Evolutionary conservation across 495 filamentous ascomycete species (phyloP).

Genomic region (Polyplosphaeria fusca): DNA sequence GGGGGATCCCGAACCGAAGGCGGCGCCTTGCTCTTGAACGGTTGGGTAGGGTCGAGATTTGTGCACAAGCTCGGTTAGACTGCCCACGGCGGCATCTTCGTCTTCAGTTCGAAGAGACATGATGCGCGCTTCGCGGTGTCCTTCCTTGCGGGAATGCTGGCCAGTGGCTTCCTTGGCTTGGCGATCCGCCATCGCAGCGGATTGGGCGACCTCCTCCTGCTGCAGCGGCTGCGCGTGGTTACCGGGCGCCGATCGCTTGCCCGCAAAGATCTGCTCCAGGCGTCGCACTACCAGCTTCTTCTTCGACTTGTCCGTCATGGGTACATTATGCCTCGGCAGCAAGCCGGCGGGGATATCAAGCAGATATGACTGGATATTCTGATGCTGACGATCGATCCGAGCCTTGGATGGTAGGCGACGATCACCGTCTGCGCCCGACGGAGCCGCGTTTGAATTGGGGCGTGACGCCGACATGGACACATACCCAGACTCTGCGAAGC

Average conservation of each 20-base stretch:
- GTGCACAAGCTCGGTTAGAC: background rate
- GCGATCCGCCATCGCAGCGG: slow-evolving; percentile 45
- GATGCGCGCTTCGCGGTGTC: slow-evolving; percentile 51
- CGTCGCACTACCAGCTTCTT: slow-evolving; percentile 68
- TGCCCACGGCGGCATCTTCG: slow-evolving; percentile 13
- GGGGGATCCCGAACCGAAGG: slow-evolving; percentile 21
- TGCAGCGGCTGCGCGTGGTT: slow-evolving; percentile 48
- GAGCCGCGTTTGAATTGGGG: slow-evolving; percentile 7
- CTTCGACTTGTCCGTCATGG: slow-evolving; percentile 63
- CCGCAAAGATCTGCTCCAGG: slow-evolving; percentile 76
- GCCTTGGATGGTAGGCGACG: slow-evolving; percentile 15
- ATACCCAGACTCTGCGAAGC: slow-evolving; percentile 68
- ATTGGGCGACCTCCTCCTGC: slow-evolving; percentile 57
- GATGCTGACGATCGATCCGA: slow-evolving; percentile 43
- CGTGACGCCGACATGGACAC: slow-evolving; percentile 64
- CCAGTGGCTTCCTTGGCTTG: slow-evolving; percentile 41
- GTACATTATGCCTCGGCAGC: slow-evolving; percentile 48
- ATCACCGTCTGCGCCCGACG: slow-evolving; percentile 22
- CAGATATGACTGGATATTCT: slow-evolving; percentile 58
- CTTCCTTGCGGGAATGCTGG: slow-evolving; percentile 39
- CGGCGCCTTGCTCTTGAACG: slow-evolving; percentile 17
- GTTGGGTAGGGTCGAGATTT: background rate
- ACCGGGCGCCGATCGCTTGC: slow-evolving; percentile 50
- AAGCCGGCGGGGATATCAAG: slow-evolving; percentile 60
- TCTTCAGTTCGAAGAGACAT: slow-evolving; percentile 23